Base-by-base conservation (phyloP, 495 filamentous ascomycete genomes). In the Penicillium turbatum region DNA sequence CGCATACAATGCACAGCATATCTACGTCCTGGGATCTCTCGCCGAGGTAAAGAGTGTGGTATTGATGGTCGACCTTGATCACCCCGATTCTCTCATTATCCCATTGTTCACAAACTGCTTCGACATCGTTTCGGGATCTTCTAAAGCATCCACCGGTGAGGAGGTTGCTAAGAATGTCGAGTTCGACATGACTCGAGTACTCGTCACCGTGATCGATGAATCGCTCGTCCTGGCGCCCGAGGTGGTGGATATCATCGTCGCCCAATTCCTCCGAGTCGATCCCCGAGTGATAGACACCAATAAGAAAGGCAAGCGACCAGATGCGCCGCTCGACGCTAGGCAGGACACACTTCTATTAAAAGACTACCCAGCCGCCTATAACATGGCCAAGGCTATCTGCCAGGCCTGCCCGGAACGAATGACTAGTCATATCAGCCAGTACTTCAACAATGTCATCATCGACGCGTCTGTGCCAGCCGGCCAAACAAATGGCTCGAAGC, bases 381-480 rank as follows among this genome's bases (percentile, higher is more conserved):
- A 89, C 59, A 96, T 97, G 89, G 91, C 93, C 27, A 95, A 92
- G 68, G 86, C 86, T 6, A 86, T 99, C 27, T 99, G 93, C 69
- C 93, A 92, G 61, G 74, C 79, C n/a, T 92, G 84, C 52, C 84
- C 88, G 2, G 93, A 96, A 54, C 89, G 91, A 66, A 97, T 99
- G 92, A 86, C 89, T 1, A 85, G 90, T 43, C 86, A 90, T 59
- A 86, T 97, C 49, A 91, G 90, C 57, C 91, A 95, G 63, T 99
- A 97, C 65, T 99, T 99, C 70, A 93, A 91, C 67, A 90, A 96
- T 53, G 89, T 97, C 19, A 92, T 99, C 48, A 82, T 96, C 40
- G 89, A 96, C 60, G 86, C 88, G 11, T 90, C 92, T 0, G 79
- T 82, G 2, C 62, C 66, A 1, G 67, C 65, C 6, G 60, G 52